Evolutionary conservation across 179 eudicot genomes (phyloP).

Genomic region (Sideroxylon spinosum): DNA sequence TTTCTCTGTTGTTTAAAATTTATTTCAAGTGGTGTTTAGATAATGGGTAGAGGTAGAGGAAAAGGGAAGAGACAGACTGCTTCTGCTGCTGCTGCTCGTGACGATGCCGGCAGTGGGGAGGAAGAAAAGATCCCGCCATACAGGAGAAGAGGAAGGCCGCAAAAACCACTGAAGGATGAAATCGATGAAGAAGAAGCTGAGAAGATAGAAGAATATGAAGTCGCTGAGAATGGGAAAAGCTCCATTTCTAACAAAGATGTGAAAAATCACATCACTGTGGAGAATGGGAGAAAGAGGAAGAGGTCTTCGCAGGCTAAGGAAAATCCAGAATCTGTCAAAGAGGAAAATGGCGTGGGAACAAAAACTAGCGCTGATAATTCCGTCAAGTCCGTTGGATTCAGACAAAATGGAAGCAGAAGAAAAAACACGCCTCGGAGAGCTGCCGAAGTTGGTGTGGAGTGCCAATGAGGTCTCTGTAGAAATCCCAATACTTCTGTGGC

Average conservation of each 20-base stretch:
- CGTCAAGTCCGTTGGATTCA: slow-evolving; percentile 48
- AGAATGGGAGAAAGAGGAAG: slow-evolving; percentile 54
- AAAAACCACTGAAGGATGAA: slow-evolving; percentile 53
- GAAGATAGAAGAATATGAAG: slow-evolving; percentile 31
- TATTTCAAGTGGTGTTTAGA: slow-evolving; percentile 15
- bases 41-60: slow-evolving; percentile 79
- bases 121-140: slow-evolving; percentile 59
- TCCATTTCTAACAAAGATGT: slow-evolving; percentile 29
- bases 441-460: slow-evolving; percentile 84
- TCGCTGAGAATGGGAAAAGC: slow-evolving; percentile 31
- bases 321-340: slow-evolving; percentile 27
- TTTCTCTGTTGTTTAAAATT: slow-evolving; percentile 22
- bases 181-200: slow-evolving; percentile 40
- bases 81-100: slow-evolving; percentile 31
- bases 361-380: slow-evolving; percentile 27
- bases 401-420: slow-evolving; percentile 65
- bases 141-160: slow-evolving; percentile 77
- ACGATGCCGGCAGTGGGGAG: slow-evolving; percentile 57
- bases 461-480: slow-evolving; percentile 33
- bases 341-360: slow-evolving; percentile 33
- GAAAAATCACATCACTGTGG: slow-evolving; percentile 26
- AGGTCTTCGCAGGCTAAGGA: slow-evolving; percentile 32
- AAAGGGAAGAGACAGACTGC: slow-evolving; percentile 58
- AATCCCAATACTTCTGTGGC: background rate
- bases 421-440: slow-evolving; percentile 73